Evolutionary conservation across 352 stramenopile species (phyloP), one percentile per base, ranked within the genome.

Genomic region (Phytophthora ramorum): DNA sequence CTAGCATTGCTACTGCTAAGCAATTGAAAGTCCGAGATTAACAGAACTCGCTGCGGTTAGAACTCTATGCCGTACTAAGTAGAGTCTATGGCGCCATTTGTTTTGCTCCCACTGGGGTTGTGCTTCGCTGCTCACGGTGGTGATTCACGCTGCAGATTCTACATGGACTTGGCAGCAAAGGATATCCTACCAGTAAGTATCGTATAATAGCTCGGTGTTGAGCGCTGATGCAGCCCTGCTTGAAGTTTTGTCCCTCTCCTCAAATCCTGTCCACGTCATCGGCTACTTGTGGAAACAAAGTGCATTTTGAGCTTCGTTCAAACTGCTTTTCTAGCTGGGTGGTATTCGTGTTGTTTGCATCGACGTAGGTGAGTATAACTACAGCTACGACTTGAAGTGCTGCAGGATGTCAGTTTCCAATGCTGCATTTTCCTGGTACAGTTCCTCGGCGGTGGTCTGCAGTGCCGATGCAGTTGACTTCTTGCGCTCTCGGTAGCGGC

Each of bases 391-490:
- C 8, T 63, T 62, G 40, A 73, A 63, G 5, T 48, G 32, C 32
- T 68, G 32, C 14, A 76, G 8, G 58, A 76, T 81, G 16, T 84
- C 64, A 26, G 50, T 30, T 40, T 77, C 74, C 19, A 95, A 61
- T 41, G 75, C 75, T 54, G 56, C 63, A 14, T 93, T 76, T 58
- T 93, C 79, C 44, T 77, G 62, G 7, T 66, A 51, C 28, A 95
- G 69, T n/a, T 80, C 74, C 2, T 84, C 63, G 40, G 76, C 66
- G 2, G 75, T 83, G 8, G 19, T 26, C 32, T 81, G 57, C 49
- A 81, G 37, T 2, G 63, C 63, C 10, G 69, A 78, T 41, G 56
- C 52, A 13, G 54, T 78, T 3, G 62, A 71, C 34, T 84, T 81
- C 41, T 84, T 84, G 41, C 76, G 76, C 48, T 78, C 76, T 53